phyloP scores from a whole-genome alignment of 2,329 filamentous ascomycete genomes.

The Clonostachys byssicola region DNA sequence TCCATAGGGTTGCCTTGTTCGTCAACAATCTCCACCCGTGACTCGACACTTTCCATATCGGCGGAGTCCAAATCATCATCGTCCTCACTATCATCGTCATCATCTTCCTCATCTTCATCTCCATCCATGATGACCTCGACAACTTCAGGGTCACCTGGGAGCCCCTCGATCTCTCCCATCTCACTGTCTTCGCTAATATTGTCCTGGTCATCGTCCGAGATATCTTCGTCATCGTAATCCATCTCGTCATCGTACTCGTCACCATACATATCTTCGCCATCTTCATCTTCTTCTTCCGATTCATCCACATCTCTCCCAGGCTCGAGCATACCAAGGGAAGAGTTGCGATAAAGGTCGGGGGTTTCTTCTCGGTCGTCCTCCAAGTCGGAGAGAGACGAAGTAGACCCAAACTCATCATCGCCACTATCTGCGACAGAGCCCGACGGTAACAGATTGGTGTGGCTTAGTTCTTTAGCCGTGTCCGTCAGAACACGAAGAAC shows the following conservation, averaged over 20 bases:
- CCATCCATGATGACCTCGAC: conserved; percentile 78
- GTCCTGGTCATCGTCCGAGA: conserved; percentile 78
- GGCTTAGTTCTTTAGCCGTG: conserved; percentile 81
- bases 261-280: conserved; percentile 89
- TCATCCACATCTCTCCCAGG: conserved; percentile 70
- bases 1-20: conserved; percentile 57
- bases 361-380: conserved; percentile 90
- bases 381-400: conserved; percentile 84
- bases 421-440: conserved; percentile 62
- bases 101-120: conserved; percentile 59
- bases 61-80: conserved; percentile 41
- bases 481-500: conserved; percentile 84
- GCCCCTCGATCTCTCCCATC: conserved; percentile 81
- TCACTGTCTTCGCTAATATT: conserved; percentile 85
- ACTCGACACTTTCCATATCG: conserved; percentile 48
- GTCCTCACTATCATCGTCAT: conserved; percentile 57
- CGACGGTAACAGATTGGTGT: conserved; percentile 69
- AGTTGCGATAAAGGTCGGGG: conserved; percentile 94
- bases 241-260: conserved; percentile 91
- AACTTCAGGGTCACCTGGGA: conserved; percentile 57
- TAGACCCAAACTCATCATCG: conserved; percentile 83
- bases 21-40: conserved; percentile 54
- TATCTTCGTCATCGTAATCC: conserved; percentile 81
- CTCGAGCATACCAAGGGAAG: conserved; percentile 91
- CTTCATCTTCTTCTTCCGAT: conserved; percentile 62